A percentile compares a stretch with the other conserved stretches of the same genome.
phyloP scores from a whole-genome alignment of 2,329 filamentous ascomycete species.

The Lojkania enalia region DNA sequence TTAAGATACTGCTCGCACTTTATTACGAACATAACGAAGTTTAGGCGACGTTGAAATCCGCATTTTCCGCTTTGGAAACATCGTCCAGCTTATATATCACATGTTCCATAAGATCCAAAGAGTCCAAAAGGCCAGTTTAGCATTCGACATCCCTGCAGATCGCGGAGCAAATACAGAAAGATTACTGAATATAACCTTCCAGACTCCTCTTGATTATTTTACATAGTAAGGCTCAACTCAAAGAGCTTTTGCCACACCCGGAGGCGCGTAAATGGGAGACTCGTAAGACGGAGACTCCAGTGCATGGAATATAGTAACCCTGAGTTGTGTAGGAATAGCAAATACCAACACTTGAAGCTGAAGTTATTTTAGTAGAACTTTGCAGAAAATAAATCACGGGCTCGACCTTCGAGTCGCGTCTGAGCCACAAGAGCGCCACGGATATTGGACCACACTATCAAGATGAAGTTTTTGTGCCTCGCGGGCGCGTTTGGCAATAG shows the following conservation, averaged over 20 bases:
- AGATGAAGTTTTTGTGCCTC: constrained; percentile 27
- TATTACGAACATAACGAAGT: no score
- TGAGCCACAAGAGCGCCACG: not conserved
- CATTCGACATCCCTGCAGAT: no score
- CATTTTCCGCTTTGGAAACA: no score
- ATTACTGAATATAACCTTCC: not conserved
- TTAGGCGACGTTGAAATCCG: no score
- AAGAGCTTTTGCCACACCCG: not conserved
- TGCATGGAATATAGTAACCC: not conserved
- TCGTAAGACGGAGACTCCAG: not conserved
- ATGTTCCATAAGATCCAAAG: no score
- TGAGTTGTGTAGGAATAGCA: not conserved
- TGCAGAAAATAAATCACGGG: not conserved
- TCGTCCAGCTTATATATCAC: no score
- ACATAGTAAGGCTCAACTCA: not conserved
- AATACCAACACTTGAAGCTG: constrained; percentile 6
- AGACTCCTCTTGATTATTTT: not conserved
- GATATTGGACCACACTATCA: not conserved
- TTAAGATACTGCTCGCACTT: no score
- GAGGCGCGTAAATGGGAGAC: not conserved
- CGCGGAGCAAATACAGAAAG: not conserved
- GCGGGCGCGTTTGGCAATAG: constrained; percentile 31
- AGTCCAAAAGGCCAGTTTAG: no score
- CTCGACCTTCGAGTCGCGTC: not conserved
- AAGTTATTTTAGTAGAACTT: not conserved